Evolutionary conservation across 306 rosid species (phyloP).

Genomic region (Fragaria iinumae): DNA sequence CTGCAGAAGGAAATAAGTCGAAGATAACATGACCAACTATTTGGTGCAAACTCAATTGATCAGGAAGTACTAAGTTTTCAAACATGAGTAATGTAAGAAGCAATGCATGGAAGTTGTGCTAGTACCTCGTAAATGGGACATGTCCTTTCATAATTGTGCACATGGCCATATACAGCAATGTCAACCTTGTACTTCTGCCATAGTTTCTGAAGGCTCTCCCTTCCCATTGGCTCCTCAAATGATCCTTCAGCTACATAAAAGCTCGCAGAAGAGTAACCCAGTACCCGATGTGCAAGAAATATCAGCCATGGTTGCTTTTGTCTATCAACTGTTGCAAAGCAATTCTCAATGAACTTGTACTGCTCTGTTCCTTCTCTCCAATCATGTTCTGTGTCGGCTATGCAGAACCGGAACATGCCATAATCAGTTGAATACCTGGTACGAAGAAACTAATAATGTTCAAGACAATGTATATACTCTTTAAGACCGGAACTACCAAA

Average conservation of each 20-base stretch:
- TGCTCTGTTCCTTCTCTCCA: slow-evolving; percentile 95
- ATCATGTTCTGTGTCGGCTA: slow-evolving; percentile 90
- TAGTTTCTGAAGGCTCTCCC: slow-evolving; percentile 87
- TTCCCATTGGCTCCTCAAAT: slow-evolving; percentile 96
- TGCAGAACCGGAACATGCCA: slow-evolving; percentile 93
- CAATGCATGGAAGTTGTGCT: neutral
- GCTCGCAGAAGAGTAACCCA: slow-evolving; percentile 77
- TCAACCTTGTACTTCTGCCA: slow-evolving; percentile 98
- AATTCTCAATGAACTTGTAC: slow-evolving; percentile 74
- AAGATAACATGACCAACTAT: neutral
- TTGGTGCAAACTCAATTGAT: slow-evolving; percentile 3
- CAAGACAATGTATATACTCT: neutral
- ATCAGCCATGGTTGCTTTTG: slow-evolving; percentile 96
- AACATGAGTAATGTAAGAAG: neutral
- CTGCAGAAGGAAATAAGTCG: slow-evolving; percentile 33
- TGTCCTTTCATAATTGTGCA: slow-evolving; percentile 89
- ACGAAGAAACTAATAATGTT: slow-evolving; percentile 11
- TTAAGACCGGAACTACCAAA: no score
- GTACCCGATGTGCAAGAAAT: slow-evolving; percentile 90
- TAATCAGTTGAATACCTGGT: slow-evolving; percentile 75
- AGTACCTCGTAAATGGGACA: slow-evolving; percentile 88
- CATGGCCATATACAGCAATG: slow-evolving; percentile 88
- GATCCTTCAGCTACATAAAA: slow-evolving; percentile 86
- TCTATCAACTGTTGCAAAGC: slow-evolving; percentile 83
- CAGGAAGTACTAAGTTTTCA: neutral